A percentile compares a stretch with the other conserved stretches of the same genome.
Evolutionary conservation across 139 green algal species (phyloP).

Genomic region (Coelastrella sp.): DNA sequence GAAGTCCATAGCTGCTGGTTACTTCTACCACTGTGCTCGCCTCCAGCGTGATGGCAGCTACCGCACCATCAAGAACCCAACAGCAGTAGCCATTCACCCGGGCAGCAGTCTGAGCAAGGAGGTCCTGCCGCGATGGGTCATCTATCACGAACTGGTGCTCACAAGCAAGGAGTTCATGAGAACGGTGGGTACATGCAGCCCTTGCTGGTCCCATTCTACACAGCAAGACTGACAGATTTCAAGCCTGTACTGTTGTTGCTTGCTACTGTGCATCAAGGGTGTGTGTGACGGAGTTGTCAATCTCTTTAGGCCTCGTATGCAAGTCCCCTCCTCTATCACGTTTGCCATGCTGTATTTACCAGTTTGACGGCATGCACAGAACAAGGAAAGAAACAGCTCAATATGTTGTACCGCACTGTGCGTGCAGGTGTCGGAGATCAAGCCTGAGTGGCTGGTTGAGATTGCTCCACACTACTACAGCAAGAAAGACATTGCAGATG

Average conservation of each 20-base stretch:
- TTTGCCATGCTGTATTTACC: too few relatives aligned
- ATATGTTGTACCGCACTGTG: too few relatives aligned
- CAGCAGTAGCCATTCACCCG: conserved; percentile 94
- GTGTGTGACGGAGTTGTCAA: too few relatives aligned
- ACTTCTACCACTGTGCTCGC: conserved; percentile 95
- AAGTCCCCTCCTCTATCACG: too few relatives aligned
- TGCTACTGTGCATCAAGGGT: too few relatives aligned
- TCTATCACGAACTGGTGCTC: conserved; percentile 98
- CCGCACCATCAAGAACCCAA: conserved; percentile 95
- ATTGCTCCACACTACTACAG: conserved; percentile 93
- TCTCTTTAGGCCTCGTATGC: too few relatives aligned
- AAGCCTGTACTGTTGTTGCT: too few relatives aligned
- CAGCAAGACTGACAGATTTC: too few relatives aligned
- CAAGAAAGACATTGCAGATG: conserved; percentile 80
- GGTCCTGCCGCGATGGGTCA: conserved; percentile 86
- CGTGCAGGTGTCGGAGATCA: conserved; percentile 91
- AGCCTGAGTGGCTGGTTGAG: conserved; percentile 96
- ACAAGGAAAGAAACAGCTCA: too few relatives aligned
- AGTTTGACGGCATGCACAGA: too few relatives aligned
- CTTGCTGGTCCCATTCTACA: too few relatives aligned
- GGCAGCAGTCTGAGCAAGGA: conserved; percentile 83
- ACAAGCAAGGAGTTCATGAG: conserved; percentile 99
- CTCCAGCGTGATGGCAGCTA: conserved; percentile 95
- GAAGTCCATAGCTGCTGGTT: conserved; percentile 84
- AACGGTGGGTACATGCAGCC: conserved; percentile 72